These are phyloP conservation scores for Lachancea mirantina DNA, from an alignment of 805 yeast species.

Conservation along the genomic window DNA sequence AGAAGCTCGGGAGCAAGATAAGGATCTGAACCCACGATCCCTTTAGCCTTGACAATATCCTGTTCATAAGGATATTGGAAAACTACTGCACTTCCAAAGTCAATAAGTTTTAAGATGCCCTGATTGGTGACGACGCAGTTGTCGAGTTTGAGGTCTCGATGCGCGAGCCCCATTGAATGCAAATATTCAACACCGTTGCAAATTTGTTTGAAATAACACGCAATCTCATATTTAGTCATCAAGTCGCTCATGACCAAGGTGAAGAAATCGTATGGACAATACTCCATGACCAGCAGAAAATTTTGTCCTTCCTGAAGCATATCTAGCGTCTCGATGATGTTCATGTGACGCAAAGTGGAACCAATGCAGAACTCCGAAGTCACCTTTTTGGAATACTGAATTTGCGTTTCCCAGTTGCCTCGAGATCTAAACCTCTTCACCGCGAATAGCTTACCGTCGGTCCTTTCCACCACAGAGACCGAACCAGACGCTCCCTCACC, in stretches of 20 bases:
- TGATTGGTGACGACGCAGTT: constrained; percentile 75
- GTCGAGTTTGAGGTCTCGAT: constrained; percentile 86
- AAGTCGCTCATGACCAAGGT: constrained; percentile 86
- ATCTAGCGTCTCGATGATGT: constrained; percentile 75
- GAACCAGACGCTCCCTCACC: constrained; percentile 97
- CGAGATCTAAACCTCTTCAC: constrained; percentile 75
- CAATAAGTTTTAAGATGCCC: constrained; percentile 82
- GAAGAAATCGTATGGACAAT: constrained; percentile 85
- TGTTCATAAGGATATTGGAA: constrained; percentile 59
- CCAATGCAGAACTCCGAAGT: constrained; percentile 79
- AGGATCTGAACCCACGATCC: constrained; percentile 94
- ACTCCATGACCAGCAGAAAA: constrained; percentile 83
- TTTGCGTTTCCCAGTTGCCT: constrained; percentile 45
- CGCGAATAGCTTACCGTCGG: constrained; percentile 63
- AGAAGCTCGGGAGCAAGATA: constrained; percentile 91
- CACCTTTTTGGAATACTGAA: constrained; percentile 70
- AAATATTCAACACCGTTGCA: constrained; percentile 66
- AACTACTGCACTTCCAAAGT: constrained; percentile 87
- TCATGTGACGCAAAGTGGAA: constrained; percentile 67
- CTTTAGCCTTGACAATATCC: constrained; percentile 60
- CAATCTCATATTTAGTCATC: constrained; percentile 61
- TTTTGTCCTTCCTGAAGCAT: constrained; percentile 59
- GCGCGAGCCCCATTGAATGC: constrained; percentile 81
- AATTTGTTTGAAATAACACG: constrained; percentile 80
- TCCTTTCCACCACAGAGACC: constrained; percentile 66